Base-by-base conservation (phyloP, 805 yeast genomes). In the Kuraishia molischiana region DNA sequence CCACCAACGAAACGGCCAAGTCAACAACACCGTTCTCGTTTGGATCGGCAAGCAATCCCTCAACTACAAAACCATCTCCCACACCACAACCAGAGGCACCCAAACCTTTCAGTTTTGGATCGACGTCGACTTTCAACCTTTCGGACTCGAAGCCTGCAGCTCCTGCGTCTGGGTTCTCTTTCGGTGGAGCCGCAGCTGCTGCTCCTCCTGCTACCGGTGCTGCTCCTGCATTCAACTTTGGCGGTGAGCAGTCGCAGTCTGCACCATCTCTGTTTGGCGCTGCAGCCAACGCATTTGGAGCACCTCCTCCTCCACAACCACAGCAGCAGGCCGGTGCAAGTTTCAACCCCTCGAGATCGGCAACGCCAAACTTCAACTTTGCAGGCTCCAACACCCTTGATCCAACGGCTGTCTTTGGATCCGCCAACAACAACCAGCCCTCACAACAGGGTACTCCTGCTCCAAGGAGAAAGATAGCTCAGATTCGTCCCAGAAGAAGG, bases 311-410 rank as follows among this genome's bases (percentile, higher is more conserved):
- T 24, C 2, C 17, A 19, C 13, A 21, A 24, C 6, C 39, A 13
- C 20, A 31, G 34, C 39, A 38, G 33, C 29, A 28, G 15, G 21
- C 37, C 17, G 26, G 29, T 14, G 19, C 40, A 11, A 19, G 40
- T 11, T 49, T 49, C 41, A 48, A 48, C 36, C 51, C 49, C 9
- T 50, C 56, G 6, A 41, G 52, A 14, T 45, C 58, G 3, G 47
- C 56, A 2, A 52, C 60, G 4, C 62, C 62, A 15, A 52, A 47
- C 41, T 48, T 57, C 45, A 53, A 57, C 36, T 57, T 58, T 39
- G 44, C 59, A 2, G 61, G 61, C 8, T 43, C 46, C 17, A 40
- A 43, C 21, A 40, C 43, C n/a, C 41, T 52, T 32, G 62, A 52
- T 38, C 60, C 60, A 2, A 43, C 57, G 2, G 36, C 55, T 3